phyloP scores from a whole-genome alignment of 352 stramenopile species.

The Peronospora belbahrii region DNA sequence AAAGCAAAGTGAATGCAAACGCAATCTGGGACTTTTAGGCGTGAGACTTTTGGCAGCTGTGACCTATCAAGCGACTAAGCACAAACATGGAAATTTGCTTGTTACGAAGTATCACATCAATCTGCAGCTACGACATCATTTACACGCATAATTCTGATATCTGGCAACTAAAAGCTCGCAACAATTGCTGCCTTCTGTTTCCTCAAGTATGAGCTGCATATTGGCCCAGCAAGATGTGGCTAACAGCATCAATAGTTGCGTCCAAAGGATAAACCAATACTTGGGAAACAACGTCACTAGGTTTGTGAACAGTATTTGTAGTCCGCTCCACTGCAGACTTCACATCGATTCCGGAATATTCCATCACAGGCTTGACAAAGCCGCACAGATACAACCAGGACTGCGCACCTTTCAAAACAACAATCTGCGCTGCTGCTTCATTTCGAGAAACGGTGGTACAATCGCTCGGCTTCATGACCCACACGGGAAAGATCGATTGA shows the following conservation, averaged over 20 bases:
- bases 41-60: too few species aligned
- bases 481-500: constrained; percentile 19
- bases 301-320: background rate
- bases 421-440: constrained; percentile 6
- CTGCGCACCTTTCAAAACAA: constrained; percentile 12
- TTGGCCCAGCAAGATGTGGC: constrained; percentile 9
- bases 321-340: constrained; percentile 4
- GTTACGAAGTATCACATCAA: too few species aligned
- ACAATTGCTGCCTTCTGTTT: background rate
- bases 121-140: too few species aligned
- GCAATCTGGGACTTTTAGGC: too few species aligned
- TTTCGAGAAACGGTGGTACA: background rate
- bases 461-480: constrained; percentile 5
- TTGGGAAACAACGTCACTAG: background rate
- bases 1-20: too few species aligned
- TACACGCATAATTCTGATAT: background rate
- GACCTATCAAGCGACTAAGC: too few species aligned
- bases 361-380: constrained; percentile 7
- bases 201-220: background rate
- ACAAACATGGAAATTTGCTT: too few species aligned
- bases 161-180: background rate
- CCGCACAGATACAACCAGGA: constrained; percentile 17
- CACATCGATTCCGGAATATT: constrained; percentile 2
- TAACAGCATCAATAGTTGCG: background rate
- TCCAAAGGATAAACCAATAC: constrained; percentile 7